Conservation (phyloP, 352 stramenopile genomes). For the Phytophthora sansomeana region DNA sequence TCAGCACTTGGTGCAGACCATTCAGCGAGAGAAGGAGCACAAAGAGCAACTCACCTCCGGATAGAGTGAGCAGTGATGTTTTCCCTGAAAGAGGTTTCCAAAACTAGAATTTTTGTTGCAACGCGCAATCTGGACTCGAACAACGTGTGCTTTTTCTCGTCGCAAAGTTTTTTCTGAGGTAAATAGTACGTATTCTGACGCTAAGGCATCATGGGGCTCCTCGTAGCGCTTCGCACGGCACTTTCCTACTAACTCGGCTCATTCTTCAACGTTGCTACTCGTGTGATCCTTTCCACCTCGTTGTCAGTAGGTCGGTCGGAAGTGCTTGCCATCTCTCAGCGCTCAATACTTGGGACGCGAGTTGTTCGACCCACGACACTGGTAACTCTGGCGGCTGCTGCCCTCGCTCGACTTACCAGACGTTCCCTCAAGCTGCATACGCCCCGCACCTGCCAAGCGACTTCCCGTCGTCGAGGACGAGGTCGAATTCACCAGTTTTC, state of each 20-base stretch:
- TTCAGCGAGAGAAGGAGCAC: constrained; percentile 39
- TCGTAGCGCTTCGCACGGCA: constrained; percentile 11
- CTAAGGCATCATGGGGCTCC: neutral
- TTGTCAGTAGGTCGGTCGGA: constrained; percentile 14
- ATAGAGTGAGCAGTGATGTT: constrained; percentile 5
- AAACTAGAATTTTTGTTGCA: neutral
- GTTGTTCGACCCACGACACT: constrained; percentile 25
- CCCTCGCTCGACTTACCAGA: neutral
- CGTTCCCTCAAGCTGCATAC: constrained; percentile 66
- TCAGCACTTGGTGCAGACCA: constrained; percentile 34
- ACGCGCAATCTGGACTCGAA: too few species aligned
- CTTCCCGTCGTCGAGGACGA: constrained; percentile 39
- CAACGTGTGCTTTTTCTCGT: too few species aligned
- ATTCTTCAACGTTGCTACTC: constrained; percentile 9
- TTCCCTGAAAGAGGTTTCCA: neutral
- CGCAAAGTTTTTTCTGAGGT: constrained; percentile 10
- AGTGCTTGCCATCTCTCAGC: constrained; percentile 1
- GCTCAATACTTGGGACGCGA: constrained; percentile 25
- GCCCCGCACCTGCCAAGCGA: constrained; percentile 58
- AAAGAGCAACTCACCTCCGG: constrained; percentile 33
- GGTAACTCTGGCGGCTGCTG: constrained; percentile 7
- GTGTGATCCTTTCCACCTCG: neutral
- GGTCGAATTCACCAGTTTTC: constrained; percentile 63
- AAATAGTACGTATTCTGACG: constrained; percentile 23
- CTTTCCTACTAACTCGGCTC: constrained; percentile 3